Percentiles rank a stretch among this genome's conserved stretches.
Conservation (phyloP, 2,329 filamentous ascomycete species). For the Fusarium solani-melongenae region DNA sequence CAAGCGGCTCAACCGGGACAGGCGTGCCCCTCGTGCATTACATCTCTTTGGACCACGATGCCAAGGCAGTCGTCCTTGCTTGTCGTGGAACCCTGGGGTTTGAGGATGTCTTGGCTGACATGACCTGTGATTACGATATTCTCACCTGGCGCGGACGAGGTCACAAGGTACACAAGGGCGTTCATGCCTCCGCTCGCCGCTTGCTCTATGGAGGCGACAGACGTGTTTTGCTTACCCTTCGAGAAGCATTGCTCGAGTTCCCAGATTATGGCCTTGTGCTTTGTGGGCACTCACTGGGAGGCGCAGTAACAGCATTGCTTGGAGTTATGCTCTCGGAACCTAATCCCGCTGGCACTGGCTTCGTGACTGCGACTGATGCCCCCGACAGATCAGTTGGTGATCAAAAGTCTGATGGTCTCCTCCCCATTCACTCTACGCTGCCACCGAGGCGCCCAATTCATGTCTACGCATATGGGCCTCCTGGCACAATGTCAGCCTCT, state of each 20-base stretch:
- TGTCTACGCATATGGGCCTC: slow-evolving; percentile 82
- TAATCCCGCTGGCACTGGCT: slow-evolving; percentile 63
- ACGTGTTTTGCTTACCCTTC: slow-evolving; percentile 73
- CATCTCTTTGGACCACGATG: slow-evolving; percentile 76
- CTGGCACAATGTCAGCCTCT: slow-evolving; percentile 76
- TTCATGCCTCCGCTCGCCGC: slow-evolving; percentile 76
- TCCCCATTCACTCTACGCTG: slow-evolving; percentile 58
- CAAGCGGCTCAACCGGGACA: slow-evolving; percentile 71
- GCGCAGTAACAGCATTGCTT: slow-evolving; percentile 75
- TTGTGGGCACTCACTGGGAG: slow-evolving; percentile 76
- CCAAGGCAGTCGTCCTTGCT: slow-evolving; percentile 77
- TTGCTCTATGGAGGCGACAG: slow-evolving; percentile 76
- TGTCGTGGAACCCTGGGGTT: slow-evolving; percentile 79
- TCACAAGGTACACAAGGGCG: slow-evolving; percentile 80
- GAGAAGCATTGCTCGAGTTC: slow-evolving; percentile 73
- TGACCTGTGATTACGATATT: slow-evolving; percentile 79
- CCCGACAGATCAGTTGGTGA: slow-evolving; percentile 55
- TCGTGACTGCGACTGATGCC: slow-evolving; percentile 68
- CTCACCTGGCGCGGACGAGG: slow-evolving; percentile 70
- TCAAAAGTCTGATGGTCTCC: slow-evolving; percentile 41
- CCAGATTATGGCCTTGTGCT: slow-evolving; percentile 76
- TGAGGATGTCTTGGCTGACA: slow-evolving; percentile 78
- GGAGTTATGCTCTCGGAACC: slow-evolving; percentile 78
- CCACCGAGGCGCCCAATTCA: slow-evolving; percentile 78
- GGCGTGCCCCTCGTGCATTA: slow-evolving; percentile 80